These are phyloP conservation scores for Lignosus rhinocerotis DNA, from an alignment of 1,284 basidiomycete genomes.

Conservation along the genomic window DNA sequence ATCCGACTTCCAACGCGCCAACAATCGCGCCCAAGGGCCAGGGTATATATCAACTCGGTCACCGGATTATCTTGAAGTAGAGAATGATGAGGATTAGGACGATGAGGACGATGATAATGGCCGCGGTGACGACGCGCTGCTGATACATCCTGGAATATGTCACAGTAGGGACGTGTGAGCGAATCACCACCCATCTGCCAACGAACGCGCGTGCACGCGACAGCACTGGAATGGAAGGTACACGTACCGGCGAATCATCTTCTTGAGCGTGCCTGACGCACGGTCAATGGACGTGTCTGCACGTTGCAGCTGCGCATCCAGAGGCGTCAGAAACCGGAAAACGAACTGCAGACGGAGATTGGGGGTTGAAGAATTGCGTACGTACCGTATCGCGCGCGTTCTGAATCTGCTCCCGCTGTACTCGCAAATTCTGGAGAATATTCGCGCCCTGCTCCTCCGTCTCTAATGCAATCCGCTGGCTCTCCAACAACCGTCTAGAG, in stretches of 20 bases:
- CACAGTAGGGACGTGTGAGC: background rate
- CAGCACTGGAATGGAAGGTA: background rate
- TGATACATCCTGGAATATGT: constrained; percentile 70
- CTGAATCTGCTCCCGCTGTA: constrained; percentile 95
- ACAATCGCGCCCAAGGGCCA: background rate
- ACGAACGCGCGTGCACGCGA: constrained; percentile 3
- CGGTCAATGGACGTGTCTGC: constrained; percentile 74
- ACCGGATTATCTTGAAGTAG: constrained; percentile 65
- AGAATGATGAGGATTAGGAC: constrained; percentile 70
- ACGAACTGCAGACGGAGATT: background rate
- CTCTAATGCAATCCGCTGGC: constrained; percentile 91
- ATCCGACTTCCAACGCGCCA: background rate
- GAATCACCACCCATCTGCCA: constrained; percentile 40
- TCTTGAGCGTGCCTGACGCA: constrained; percentile 72
- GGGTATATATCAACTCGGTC: background rate
- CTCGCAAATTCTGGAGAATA: constrained; percentile 83
- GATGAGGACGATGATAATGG: constrained; percentile 69
- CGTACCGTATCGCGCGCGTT: constrained; percentile 85
- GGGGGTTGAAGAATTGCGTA: background rate
- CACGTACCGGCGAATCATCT: constrained; percentile 65
- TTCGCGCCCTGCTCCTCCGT: constrained; percentile 96
- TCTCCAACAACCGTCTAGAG: constrained; percentile 82
- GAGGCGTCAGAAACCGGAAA: background rate
- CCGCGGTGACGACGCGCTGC: constrained; percentile 70
- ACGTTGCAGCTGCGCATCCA: constrained; percentile 52